phyloP scores from a whole-genome alignment of 306 rosid species.

The Quercus suber region DNA sequence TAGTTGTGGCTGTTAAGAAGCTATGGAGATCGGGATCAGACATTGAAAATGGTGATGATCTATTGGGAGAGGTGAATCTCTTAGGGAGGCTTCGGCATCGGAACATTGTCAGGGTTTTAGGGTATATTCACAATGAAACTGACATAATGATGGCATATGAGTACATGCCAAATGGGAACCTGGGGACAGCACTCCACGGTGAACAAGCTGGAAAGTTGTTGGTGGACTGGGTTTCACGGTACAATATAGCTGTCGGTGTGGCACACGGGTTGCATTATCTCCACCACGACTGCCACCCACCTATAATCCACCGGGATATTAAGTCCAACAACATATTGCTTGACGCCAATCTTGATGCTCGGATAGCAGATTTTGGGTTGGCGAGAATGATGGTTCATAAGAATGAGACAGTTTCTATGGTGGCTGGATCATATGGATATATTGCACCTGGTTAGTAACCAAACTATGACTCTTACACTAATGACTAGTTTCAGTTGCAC shows the following conservation, averaged over 20 bases:
- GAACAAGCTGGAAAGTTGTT: constrained; percentile 52
- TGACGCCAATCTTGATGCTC: constrained; percentile 73
- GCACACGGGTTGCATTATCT: constrained; percentile 86
- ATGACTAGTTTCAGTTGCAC: not conserved
- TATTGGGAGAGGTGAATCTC: constrained; percentile 72
- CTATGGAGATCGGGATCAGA: constrained; percentile 62
- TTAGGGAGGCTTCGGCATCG: constrained; percentile 84
- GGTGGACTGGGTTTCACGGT: constrained; percentile 88
- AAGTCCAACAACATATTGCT: constrained; percentile 88
- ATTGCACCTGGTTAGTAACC: constrained; percentile 78
- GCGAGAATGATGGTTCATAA: constrained; percentile 78
- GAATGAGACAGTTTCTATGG: constrained; percentile 78
- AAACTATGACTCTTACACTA: not conserved
- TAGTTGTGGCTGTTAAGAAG: constrained; percentile 78
- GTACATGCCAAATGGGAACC: constrained; percentile 85
- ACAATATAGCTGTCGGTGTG: constrained; percentile 78
- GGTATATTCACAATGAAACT: constrained; percentile 77
- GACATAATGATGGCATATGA: constrained; percentile 75
- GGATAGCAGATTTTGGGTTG: constrained; percentile 91
- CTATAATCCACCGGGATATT: constrained; percentile 79
- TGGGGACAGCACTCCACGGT: constrained; percentile 79
- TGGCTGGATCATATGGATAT: constrained; percentile 93
- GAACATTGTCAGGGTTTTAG: constrained; percentile 73
- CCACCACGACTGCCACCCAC: constrained; percentile 85
- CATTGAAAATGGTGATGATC: constrained; percentile 50